Evolutionary conservation across 139 green algal species (phyloP).

Genomic region (Zygnema cylindricum): DNA sequence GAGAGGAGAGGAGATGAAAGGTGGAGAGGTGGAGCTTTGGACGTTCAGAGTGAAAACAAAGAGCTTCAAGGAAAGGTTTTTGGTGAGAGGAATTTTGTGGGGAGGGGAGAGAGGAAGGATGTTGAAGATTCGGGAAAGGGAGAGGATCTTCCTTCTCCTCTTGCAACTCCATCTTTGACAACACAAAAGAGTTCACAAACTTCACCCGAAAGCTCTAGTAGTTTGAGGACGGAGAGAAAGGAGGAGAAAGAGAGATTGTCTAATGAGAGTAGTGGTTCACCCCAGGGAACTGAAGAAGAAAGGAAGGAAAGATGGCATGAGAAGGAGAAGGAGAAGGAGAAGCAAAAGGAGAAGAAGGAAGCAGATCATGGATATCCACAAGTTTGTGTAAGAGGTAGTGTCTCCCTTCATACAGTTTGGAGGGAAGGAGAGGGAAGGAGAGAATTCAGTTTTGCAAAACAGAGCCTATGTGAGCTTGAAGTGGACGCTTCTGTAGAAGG

Average conservation of each 20-base stretch:
- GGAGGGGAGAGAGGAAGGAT: too few relatives aligned
- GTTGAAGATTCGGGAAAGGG: too few relatives aligned
- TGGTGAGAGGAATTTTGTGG: too few relatives aligned
- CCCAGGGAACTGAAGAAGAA: background rate
- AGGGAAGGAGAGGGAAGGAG: background rate
- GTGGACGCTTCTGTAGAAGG: slow-evolving; percentile 53
- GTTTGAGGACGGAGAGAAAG: background rate
- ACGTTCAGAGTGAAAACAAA: too few relatives aligned
- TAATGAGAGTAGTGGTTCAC: background rate
- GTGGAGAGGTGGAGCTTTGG: too few relatives aligned
- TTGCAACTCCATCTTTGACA: background rate
- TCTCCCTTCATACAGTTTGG: background rate
- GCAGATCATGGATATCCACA: background rate
- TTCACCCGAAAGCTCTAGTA: too few relatives aligned
- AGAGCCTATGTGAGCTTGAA: slow-evolving; percentile 86
- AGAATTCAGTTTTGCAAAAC: slow-evolving; percentile 23
- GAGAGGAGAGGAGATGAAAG: too few relatives aligned
- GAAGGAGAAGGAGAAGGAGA: background rate
- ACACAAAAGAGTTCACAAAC: too few relatives aligned
- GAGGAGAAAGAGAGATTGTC: background rate
- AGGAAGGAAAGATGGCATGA: background rate
- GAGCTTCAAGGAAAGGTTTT: too few relatives aligned
- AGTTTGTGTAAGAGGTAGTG: background rate
- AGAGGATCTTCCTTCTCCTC: slow-evolving; percentile 2
- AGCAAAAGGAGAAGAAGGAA: slow-evolving; percentile 9